Conservation (phyloP, 2,329 filamentous ascomycete genomes). For the Pseudogymnoascus sp. region DNA sequence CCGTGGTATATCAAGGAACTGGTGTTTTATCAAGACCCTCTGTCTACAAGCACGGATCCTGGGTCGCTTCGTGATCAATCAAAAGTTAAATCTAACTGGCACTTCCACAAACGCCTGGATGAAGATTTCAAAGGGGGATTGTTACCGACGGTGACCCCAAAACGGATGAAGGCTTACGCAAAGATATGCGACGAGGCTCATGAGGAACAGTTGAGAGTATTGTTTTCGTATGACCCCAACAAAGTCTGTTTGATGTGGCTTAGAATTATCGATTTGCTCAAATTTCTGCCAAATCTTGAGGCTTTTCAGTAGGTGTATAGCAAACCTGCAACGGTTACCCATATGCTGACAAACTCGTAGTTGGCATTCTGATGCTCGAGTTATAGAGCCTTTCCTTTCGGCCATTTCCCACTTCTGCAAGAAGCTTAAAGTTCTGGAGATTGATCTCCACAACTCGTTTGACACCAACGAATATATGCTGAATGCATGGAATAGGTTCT, state of each 20-base stretch:
- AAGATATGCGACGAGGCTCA: neutral
- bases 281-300: neutral
- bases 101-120: neutral
- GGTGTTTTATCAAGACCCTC: neutral
- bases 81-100: neutral
- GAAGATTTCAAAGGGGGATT: neutral
- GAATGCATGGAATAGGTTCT: constrained; percentile 2
- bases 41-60: neutral
- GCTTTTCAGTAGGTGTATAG: neutral
- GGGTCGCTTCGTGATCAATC: neutral
- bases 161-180: neutral
- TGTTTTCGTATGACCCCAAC: neutral
- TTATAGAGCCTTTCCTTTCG: neutral
- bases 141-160: neutral
- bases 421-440: neutral
- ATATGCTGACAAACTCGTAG: neutral
- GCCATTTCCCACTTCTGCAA: constrained; percentile 1
- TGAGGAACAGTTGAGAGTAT: neutral
- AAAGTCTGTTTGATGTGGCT: constrained; percentile 5
- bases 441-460: neutral
- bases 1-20: neutral
- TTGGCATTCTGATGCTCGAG: neutral
- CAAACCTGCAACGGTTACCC: neutral
- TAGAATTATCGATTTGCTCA: neutral
- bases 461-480: neutral